Base-by-base conservation (phyloP, 2,329 filamentous ascomycete genomes). In the Fusarium sp. region DNA sequence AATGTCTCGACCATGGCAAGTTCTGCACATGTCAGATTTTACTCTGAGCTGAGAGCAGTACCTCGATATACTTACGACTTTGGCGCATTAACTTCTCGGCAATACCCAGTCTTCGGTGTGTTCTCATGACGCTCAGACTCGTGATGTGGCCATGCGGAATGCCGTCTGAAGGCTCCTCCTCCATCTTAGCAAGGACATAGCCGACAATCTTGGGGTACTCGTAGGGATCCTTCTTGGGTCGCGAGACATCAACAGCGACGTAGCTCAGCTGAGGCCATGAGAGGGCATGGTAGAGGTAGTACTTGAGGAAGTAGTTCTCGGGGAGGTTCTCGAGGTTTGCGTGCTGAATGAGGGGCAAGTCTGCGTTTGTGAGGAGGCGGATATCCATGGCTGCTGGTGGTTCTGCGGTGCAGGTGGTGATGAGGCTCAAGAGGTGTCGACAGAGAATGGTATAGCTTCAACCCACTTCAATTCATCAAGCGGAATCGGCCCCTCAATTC, bases 231-330 rank as follows among this genome's bases (percentile, higher is more conserved):
- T 92, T 92, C 77, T 89, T 89, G 38, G 94, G 93, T 39, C 94
- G 90, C 26, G 92, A 93, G 65, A 95, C 91, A 83, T 98, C 95
- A 78, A 99, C 95, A 77, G 96, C 96, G 64, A 99, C 95, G 84
- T 95, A 98, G 84, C 92, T 95, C 74, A 99, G 91, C 85, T 98
- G 95, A 50, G 96, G 96, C 96, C 96, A 99, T 78, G 95, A 97
- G 75, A 98, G 91, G 22, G 95, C 95, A 85, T 99, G 96, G 89
- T 99, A 99, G 80, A 99, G 91, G 87, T 99, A 99, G 89, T 99
- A 99, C 89, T 99, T 99, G 85, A 97, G 93, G 83, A 98, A 98
- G 90, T 99, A 99, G 88, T 99, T 99, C 85, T 99, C 96, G 74
- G 96, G 96, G 60, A 99, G 89, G 86, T 99, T 99, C 82, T 97